These are phyloP conservation scores for Gynandropsis gynandra DNA, from an alignment of 345 rosid species.

Conservation along the genomic window DNA sequence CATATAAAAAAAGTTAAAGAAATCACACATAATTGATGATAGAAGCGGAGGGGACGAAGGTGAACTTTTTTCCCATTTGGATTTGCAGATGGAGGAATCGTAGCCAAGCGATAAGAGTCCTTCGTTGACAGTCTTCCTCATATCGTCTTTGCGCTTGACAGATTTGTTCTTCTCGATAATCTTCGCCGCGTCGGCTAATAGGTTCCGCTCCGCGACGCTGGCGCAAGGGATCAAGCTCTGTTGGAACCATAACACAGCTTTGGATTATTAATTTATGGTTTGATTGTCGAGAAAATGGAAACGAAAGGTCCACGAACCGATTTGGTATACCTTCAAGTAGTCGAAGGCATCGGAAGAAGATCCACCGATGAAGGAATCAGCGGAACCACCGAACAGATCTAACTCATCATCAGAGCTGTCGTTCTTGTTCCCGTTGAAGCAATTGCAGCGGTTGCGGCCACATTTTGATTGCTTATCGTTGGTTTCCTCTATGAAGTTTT, in stretches of 20 bases:
- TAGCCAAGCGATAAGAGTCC: constrained; percentile 56
- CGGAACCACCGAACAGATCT: constrained; percentile 43
- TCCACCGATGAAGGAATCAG: constrained; percentile 37
- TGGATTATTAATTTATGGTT: neutral
- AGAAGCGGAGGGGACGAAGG: neutral
- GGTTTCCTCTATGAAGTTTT: constrained; percentile 73
- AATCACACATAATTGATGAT: constrained; percentile 14
- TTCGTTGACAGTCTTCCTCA: constrained; percentile 56
- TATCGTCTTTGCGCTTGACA: constrained; percentile 58
- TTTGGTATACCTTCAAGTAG: constrained; percentile 56
- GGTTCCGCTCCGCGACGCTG: constrained; percentile 60
- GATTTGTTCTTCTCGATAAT: constrained; percentile 75
- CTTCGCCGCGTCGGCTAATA: constrained; percentile 70
- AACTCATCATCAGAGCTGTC: constrained; percentile 83
- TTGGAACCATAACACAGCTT: neutral
- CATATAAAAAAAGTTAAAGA: neutral
- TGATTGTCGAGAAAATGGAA: neutral
- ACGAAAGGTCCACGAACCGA: neutral
- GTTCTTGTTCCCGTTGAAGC: constrained; percentile 75
- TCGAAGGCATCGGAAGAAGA: constrained; percentile 46
- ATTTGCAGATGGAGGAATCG: constrained; percentile 77
- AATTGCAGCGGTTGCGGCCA: constrained; percentile 82
- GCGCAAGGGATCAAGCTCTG: constrained; percentile 77
- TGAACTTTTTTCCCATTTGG: constrained; percentile 88
- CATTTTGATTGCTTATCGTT: constrained; percentile 77